Evolutionary conservation across 805 yeast genomes (phyloP).

Genomic region (Saccharomycopsis guyanensis): DNA sequence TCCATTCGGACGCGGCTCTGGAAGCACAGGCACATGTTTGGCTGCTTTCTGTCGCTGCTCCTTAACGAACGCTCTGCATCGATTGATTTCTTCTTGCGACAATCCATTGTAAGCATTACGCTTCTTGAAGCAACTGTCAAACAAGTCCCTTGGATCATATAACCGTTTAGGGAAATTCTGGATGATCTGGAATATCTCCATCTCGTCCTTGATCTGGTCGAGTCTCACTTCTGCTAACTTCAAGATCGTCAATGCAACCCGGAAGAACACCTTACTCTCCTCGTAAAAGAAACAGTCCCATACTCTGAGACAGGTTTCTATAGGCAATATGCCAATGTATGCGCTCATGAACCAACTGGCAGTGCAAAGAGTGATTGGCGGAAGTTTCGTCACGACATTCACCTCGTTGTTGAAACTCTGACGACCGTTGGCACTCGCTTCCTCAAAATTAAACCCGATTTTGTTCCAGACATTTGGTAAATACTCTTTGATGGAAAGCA

Average conservation of each 20-base stretch:
- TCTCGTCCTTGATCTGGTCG: slow-evolving; percentile 35
- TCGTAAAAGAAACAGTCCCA: slow-evolving; percentile 96
- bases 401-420: slow-evolving; percentile 23
- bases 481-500: slow-evolving; percentile 78
- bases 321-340: slow-evolving; percentile 85
- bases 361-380: slow-evolving; percentile 88
- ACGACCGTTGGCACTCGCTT: slow-evolving; percentile 10
- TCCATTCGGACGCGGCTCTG: background rate
- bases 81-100: slow-evolving; percentile 74
- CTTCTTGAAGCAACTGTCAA: slow-evolving; percentile 70
- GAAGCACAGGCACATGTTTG: slow-evolving; percentile 24
- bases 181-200: slow-evolving; percentile 73
- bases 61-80: slow-evolving; percentile 71
- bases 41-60: slow-evolving; percentile 42
- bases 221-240: slow-evolving; percentile 67
- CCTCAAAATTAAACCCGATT: slow-evolving; percentile 26
- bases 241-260: slow-evolving; percentile 73
- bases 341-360: slow-evolving; percentile 98
- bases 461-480: slow-evolving; percentile 74
- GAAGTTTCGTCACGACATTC: slow-evolving; percentile 62
- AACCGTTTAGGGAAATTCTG: slow-evolving; percentile 74
- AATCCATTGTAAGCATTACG: slow-evolving; percentile 65
- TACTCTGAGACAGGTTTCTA: slow-evolving; percentile 77
- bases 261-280: slow-evolving; percentile 78
- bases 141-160: slow-evolving; percentile 58